Evolutionary conservation across 2,329 filamentous ascomycete species (phyloP), one percentile per base, ranked within the genome.

Genomic region (Colletotrichum aenigma): DNA sequence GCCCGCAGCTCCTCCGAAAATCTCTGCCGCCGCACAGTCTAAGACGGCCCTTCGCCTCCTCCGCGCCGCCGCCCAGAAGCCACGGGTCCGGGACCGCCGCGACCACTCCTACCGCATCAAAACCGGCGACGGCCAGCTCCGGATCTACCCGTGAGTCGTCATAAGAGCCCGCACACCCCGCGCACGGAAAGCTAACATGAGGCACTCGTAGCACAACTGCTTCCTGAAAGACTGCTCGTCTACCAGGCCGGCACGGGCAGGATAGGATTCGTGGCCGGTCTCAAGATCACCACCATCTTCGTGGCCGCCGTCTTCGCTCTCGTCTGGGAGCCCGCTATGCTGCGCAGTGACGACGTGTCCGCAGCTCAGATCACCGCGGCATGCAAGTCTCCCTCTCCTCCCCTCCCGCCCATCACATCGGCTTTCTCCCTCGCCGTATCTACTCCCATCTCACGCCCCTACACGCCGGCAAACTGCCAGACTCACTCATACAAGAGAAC

Each of bases 161-260:
- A 1, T 3, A n/a, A 30, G 43, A 30, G n/a, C 13, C n/a, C 21
- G 30, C 65, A 10, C 30, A 7, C 48, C 26, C 48, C 26, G 2
- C 55, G 38, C 58, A n/a, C 26, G n/a, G 15, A 24, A 36, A 10
- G 66, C 71, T 71, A n/a, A 76, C 32, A 21, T 7, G 26, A 4
- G 0, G 60, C 32, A n/a, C n/a, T n/a, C 13, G 4, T 16, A 24
- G 26, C 36, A 91, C 89, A 56, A 21, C 30, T 43, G 2, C 89
- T 89, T 74, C 91, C 92, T 1, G 88, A 91, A 77, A 86, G 86
- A 16, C 81, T 96, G 32, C 88, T 95, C 78, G 90, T 97, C 77
- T 97, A 95, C 83, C 94, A 96, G 84, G 92, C 92, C 69, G 94
- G 95, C 68, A 93, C 91, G 1, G 89, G 89, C 10, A 89, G 91